Evolutionary conservation across 2,329 filamentous ascomycete species (phyloP).

Genomic region (Pestalotiopsis sp.): DNA sequence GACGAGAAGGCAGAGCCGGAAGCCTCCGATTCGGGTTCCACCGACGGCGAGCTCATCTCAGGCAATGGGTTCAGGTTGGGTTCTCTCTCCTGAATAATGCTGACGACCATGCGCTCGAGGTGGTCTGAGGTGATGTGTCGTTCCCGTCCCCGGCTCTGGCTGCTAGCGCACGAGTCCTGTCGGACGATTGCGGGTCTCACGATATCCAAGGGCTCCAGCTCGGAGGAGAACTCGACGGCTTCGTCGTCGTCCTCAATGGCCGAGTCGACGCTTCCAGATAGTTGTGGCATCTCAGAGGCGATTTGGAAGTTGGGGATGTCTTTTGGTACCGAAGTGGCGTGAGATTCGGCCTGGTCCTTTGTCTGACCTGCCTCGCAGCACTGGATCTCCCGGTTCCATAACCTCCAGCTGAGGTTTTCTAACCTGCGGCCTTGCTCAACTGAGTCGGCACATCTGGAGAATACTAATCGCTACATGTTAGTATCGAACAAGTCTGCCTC

Average conservation of each 20-base stretch:
- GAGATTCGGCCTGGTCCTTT: conserved; percentile 38
- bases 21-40: conserved; percentile 48
- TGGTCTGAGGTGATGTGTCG: conserved; percentile 92
- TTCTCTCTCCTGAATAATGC: conserved; percentile 87
- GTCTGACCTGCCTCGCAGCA: conserved; percentile 71
- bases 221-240: conserved; percentile 55
- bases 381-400: conserved; percentile 93
- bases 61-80: conserved; percentile 58
- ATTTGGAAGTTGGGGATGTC: conserved; percentile 44
- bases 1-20: conserved; percentile 37
- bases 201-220: conserved; percentile 58
- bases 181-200: conserved; percentile 67
- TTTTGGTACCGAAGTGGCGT: conserved; percentile 46
- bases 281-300: conserved; percentile 62
- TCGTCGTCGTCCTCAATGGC: conserved; percentile 67
- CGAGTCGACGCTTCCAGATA: conserved; percentile 78
- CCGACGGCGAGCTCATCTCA: conserved; percentile 34
- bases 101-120: conserved; percentile 90
- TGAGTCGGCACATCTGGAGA: conserved; percentile 90
- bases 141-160: conserved; percentile 71
- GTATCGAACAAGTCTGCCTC: not conserved
- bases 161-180: conserved; percentile 70
- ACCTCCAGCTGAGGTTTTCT: conserved; percentile 93
- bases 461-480: conserved; percentile 57
- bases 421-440: conserved; percentile 89